Percentiles rank a stretch among this genome's conserved stretches.
Evolutionary conservation across 352 stramenopile genomes (phyloP).

Genomic region (Globisporangium lucens): DNA sequence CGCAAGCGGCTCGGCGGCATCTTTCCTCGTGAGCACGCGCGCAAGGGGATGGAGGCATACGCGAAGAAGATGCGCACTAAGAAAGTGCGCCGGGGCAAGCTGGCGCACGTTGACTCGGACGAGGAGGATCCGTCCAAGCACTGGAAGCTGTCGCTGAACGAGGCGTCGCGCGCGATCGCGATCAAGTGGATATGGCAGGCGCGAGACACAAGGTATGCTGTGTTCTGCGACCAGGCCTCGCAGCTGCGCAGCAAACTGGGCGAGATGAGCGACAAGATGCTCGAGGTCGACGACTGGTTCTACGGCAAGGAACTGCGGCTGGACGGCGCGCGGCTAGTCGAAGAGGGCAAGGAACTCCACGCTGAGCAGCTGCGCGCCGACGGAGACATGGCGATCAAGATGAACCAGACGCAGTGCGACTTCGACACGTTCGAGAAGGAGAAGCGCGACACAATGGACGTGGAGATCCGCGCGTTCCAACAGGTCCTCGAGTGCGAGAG

Average conservation of each 20-base stretch:
- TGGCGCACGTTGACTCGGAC: slow-evolving; percentile 63
- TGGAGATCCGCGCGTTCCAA: slow-evolving; percentile 58
- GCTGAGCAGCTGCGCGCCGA: slow-evolving; percentile 66
- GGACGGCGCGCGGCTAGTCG: slow-evolving; percentile 61
- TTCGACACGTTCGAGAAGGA: slow-evolving; percentile 72
- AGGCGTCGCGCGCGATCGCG: slow-evolving; percentile 70
- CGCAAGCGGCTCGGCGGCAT: slow-evolving; percentile 88
- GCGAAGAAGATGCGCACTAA: slow-evolving; percentile 87
- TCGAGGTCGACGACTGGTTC: slow-evolving; percentile 93
- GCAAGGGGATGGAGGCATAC: slow-evolving; percentile 90
- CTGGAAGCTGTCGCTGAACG: slow-evolving; percentile 82
- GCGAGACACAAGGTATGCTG: slow-evolving; percentile 50
- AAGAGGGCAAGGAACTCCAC: slow-evolving; percentile 51
- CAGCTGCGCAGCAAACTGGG: slow-evolving; percentile 58
- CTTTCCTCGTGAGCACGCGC: slow-evolving; percentile 86
- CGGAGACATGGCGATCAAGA: slow-evolving; percentile 75
- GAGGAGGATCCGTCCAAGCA: slow-evolving; percentile 63
- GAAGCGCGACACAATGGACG: slow-evolving; percentile 58
- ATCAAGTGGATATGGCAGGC: slow-evolving; percentile 82
- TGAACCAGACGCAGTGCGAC: slow-evolving; percentile 79
- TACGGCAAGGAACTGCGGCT: slow-evolving; percentile 86
- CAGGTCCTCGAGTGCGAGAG: slow-evolving; percentile 58
- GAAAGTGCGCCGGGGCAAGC: slow-evolving; percentile 59
- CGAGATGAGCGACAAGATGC: slow-evolving; percentile 75
- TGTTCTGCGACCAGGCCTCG: slow-evolving; percentile 37